phyloP scores from a whole-genome alignment of 805 yeast genomes.

The Teunomyces atbi region DNA sequence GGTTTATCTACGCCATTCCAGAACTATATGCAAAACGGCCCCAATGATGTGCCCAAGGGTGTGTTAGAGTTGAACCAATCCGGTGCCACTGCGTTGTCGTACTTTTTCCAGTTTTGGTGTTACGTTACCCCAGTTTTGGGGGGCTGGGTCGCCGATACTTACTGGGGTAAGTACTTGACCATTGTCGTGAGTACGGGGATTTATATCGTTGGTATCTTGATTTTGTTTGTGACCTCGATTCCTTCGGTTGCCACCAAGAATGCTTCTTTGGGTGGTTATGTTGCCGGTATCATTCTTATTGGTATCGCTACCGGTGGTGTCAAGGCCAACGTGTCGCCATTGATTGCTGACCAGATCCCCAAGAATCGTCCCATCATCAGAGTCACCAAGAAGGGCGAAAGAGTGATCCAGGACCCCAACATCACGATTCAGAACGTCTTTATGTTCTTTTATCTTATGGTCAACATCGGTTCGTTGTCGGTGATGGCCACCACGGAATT shows the following conservation, averaged over 20 bases:
- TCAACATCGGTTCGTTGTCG: constrained; percentile 72
- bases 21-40: constrained; percentile 68
- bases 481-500: constrained; percentile 75
- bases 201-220: constrained; percentile 60
- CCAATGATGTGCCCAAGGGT: constrained; percentile 44
- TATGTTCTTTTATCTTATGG: constrained; percentile 73
- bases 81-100: constrained; percentile 69
- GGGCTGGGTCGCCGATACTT: constrained; percentile 73
- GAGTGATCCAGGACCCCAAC: constrained; percentile 56
- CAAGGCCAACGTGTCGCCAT: constrained; percentile 70
- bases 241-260: constrained; percentile 52
- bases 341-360: constrained; percentile 58
- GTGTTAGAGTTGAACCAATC: constrained; percentile 58
- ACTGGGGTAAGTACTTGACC: constrained; percentile 69
- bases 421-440: constrained; percentile 71
- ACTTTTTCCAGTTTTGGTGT: constrained; percentile 80
- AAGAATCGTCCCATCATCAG: constrained; percentile 38
- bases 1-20: constrained; percentile 75
- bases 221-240: constrained; percentile 67
- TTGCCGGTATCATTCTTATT: constrained; percentile 54
- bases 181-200: constrained; percentile 58
- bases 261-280: constrained; percentile 63
- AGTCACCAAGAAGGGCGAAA: constrained; percentile 39
- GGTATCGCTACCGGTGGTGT: constrained; percentile 83
- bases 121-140: constrained; percentile 78